Evolutionary conservation across 2,329 filamentous ascomycete genomes (phyloP), one percentile per base, ranked within the genome.

Genomic region (Sordariomycetes sp.): DNA sequence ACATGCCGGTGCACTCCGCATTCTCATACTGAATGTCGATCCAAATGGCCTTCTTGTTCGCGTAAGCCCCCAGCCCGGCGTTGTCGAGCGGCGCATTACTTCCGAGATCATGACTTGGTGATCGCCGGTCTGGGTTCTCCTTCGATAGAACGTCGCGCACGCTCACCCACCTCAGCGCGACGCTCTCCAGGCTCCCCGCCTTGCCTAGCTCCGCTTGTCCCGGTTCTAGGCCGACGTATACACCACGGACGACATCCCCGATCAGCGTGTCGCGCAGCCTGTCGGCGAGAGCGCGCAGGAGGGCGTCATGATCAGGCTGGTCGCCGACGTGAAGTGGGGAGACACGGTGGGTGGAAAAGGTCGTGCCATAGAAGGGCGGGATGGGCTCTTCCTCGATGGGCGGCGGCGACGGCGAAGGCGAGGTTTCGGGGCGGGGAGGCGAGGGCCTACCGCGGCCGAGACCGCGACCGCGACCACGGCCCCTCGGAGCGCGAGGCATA

Each of bases 201-300:
- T 70, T 66, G 0, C 69, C 68, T 24, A 76, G 62, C 0, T 65
- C 60, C 7, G 62, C 72, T 28, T 76, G 74, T 20, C 70, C 72
- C 5, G 70, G 67, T 54, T 73, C 71, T 4, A 78, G 62, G 0
- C 74, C 74, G 20, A 84, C 73, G 61, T 82, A 78, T 20, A 83
- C 75, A 51, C 80, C 80, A 57, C 80, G 76, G n/a, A 83, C 77
- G 1, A 81, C 75, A 61, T 83, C 80, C 17, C 80, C 80, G 0
- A 81, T 78, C 0, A 83, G 71, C 1, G 71, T 71, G 53, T 83
- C 79, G 45, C 79, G 75, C 1, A 84, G 66, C 2, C 76, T 71
- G 8, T 72, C 71, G 1, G 76, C 73, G 0, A 82, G 68, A 0
- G 65, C 58, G 8, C 53, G 39, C 25, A 59, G 55, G 32, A 45